Percentiles rank a stretch among this genome's conserved stretches.
These are phyloP conservation scores for Trypanosoma conorhini DNA, from an alignment of 208 protist species.

Conservation along the genomic window DNA sequence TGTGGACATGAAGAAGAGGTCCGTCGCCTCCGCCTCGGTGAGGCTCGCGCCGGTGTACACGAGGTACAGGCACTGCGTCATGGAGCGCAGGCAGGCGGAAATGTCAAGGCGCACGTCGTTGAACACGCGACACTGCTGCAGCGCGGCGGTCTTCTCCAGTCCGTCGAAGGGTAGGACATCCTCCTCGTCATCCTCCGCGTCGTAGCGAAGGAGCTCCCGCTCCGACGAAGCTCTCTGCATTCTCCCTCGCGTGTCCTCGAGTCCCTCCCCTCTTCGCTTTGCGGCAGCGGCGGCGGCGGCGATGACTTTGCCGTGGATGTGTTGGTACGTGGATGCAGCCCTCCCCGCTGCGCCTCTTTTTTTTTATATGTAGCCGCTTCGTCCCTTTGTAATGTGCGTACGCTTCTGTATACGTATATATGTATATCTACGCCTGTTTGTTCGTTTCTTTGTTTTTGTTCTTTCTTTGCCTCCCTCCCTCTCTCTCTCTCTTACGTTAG, in stretches of 20 bases:
- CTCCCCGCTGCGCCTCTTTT: neutral
- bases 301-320: constrained; percentile 5
- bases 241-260: constrained; percentile 1
- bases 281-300: neutral
- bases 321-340: neutral
- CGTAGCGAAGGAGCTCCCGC: constrained; percentile 42
- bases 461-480: neutral
- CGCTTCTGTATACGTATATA: too few relatives aligned
- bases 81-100: constrained; percentile 81
- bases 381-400: too few relatives aligned
- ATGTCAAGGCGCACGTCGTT: constrained; percentile 92
- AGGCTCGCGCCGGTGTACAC: constrained; percentile 93
- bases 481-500: constrained; percentile 6
- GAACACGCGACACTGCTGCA: constrained; percentile 97
- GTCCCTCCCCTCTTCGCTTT: neutral
- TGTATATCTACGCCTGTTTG: too few relatives aligned
- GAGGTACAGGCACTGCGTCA: constrained; percentile 97
- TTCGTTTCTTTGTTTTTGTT: constrained; percentile 5
- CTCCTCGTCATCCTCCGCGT: constrained; percentile 84
- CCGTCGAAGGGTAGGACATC: constrained; percentile 89
- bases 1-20: constrained; percentile 98
- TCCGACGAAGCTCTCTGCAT: constrained; percentile 4
- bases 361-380: too few relatives aligned
- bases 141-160: constrained; percentile 93
- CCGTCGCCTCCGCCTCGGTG: constrained; percentile 94